Evolutionary conservation across 2,329 filamentous ascomycete species (phyloP), one percentile per base, ranked within the genome.

Genomic region (Colletotrichum sp.): DNA sequence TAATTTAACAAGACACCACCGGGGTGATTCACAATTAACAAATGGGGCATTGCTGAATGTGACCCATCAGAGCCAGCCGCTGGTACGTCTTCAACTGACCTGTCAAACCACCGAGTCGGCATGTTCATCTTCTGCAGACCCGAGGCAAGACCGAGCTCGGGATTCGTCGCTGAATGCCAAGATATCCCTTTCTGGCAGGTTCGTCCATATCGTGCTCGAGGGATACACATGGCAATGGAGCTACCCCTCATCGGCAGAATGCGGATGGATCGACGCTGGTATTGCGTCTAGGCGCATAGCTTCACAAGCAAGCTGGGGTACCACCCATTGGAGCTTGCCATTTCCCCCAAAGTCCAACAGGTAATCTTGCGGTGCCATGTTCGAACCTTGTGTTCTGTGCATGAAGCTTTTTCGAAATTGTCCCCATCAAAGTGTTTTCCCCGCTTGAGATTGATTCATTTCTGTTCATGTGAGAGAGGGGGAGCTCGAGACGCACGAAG

Each of bases 211-310:
- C 61, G 61, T 13, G 22, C 32, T 55, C 27, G n/a, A 43, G 8
- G 39, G 18, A 32, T 66, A 15, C 39, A 32, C 27, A 60, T n/a
- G 66, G 66, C 10, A 43, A 62, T 64, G 39, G 27, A 55, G 16
- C 39, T 61, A 65, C 73, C 70, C 73, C 73, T 64, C 69, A 62
- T 48, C 73, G 73, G 73, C 62, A 66, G 32, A 58, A 68, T 52
- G 70, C 73, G 73, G 64, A 28, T 66, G 48, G 27, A 48, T 36
- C n/a, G 36, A 71, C 61, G 22, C 58, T 39, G 61, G 36, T 25
- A 30, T 39, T 66, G 72, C 52, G 52, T 66, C 55, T 56, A 67
- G 18, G 56, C 43, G 36, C 67, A 55, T 66, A 39, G 56, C 30
- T 58, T 32, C 22, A 39, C 25, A 71, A 39, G 39, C 25, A 43